Evolutionary conservation across 2,329 filamentous ascomycete species (phyloP), one percentile per base, ranked within the genome.

Genomic region (Verticillium tricorpus): DNA sequence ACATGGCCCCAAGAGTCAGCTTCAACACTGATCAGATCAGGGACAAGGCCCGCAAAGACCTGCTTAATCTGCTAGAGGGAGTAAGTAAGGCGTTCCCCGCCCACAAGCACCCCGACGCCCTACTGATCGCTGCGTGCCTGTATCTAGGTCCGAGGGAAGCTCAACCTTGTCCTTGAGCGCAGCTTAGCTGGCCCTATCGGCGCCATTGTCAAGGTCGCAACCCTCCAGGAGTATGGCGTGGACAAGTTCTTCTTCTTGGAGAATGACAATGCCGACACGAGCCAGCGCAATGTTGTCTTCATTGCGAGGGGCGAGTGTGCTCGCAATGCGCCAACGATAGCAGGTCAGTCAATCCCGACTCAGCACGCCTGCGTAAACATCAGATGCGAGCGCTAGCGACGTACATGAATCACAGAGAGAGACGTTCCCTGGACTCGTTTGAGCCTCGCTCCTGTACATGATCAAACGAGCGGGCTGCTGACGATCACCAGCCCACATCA

Each of bases 171-270:
- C 59, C 89, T 99, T 72, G 94, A 98, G 75, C 91, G 90, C 76
- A 89, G 89, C 69, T 84, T 99, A 69, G 93, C 94, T 68, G 95
- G 94, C 28, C 92, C 93, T 34, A 85, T 99, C 68, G 92, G 93
- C 63, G 84, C 94, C 63, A 89, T 99, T 68, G 92, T 96, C 78
- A 97, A 97, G 75, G 96, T 97, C 72, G 94, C 94, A 25, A 94
- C 91, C 11, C 84, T 97, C 17, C 92, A 98, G 73, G 95, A 99
- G 72, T 97, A 98, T 79, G 96, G 96, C 34, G 93, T 99, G 68
- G 93, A 98, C 76, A 96, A 96, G 76, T 92, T 97, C 68, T 99
- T 98, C 81, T 90, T 97, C 72, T 82, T 99, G 56, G 95, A 99
- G 76, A 98, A 97, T 77, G 87, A 90, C 72, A 98, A 99, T 77